Conservation (phyloP, 345 rosid species). For the Ceriops decandra region DNA sequence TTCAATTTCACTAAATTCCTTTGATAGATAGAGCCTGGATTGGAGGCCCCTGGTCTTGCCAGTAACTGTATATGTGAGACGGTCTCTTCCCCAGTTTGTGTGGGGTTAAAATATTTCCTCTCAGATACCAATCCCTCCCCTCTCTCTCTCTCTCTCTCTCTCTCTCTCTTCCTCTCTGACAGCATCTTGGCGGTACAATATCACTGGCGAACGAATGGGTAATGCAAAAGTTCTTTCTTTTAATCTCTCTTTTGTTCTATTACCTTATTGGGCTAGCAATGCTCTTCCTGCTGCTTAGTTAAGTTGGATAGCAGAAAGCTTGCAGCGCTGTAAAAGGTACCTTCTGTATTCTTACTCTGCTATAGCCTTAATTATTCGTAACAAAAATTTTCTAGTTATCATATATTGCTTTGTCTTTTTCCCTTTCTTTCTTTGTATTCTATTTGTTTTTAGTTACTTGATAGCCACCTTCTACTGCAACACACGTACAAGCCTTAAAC, state of each 20-base stretch:
- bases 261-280: slow-evolving; percentile 41
- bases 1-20: background rate
- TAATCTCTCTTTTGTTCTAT: slow-evolving; percentile 21
- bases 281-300: slow-evolving; percentile 37
- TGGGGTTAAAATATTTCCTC: slow-evolving; percentile 20
- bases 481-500: background rate
- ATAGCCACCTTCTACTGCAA: slow-evolving; percentile 16
- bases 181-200: background rate
- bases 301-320: slow-evolving; percentile 41
- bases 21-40: slow-evolving; percentile 15
- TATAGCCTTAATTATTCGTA: background rate
- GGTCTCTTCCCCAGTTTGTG: slow-evolving; percentile 30
- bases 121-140: slow-evolving; percentile 15
- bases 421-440: background rate
- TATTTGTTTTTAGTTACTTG: background rate
- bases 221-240: slow-evolving; percentile 12
- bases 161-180: slow-evolving; percentile 13
- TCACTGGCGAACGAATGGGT: slow-evolving; percentile 19
- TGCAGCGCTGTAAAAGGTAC: slow-evolving; percentile 47
- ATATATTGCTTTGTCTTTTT: background rate
- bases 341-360: slow-evolving; percentile 37
- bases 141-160: slow-evolving; percentile 23
- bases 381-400: background rate
- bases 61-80: slow-evolving; percentile 19
- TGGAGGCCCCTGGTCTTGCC: background rate